Base-by-base conservation (phyloP, 371 early-diverging fungal species). In the Mortierella polycephala region DNA sequence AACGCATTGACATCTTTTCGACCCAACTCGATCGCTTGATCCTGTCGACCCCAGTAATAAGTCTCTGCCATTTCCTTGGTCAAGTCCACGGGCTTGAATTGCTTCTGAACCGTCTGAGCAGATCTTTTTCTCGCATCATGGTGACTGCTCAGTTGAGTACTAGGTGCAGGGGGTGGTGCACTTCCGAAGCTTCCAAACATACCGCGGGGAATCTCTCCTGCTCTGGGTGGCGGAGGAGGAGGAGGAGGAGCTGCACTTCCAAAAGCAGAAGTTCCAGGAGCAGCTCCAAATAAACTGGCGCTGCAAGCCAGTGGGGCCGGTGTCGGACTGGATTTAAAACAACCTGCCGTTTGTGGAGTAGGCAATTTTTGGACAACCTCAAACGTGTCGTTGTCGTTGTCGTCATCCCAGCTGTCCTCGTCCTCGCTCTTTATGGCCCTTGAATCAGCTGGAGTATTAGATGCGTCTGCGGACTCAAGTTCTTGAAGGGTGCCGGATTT, bases 21-120 rank as follows among this genome's bases (percentile, higher is more conserved):
- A 1, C 42, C 47, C 1, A 4, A 8, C 7, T 66, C 57, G 18
- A 13, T 14, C 4, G 60, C 56, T 18, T 30, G 13, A 69, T 81
- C 60, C 55, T 73, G 68, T 46, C 74, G 67, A 11, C 51, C 60
- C 62, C 64, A 68, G 47, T 80, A 74, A 57, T 80, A 69, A 7
- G 75, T 62, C 41, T 76, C 76, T 2, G 65, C 64, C 69, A 75
- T 62, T 39, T 79, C 79, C 47, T 82, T 79, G 37, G 82, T 82
- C 51, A 72, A 37, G 56, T 79, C 80, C 23, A 72, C 63, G 46
- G 73, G 73, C 53, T 79, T 79, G 59, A 59, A 69, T 53, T 79
- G 80, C 10, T 63, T 60, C 52, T 60, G 40, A 2, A 67, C 21
- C 1, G 56, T 57, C 18, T 64, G 52, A 10, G 59, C 52, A 23